phyloP scores from a whole-genome alignment of 257 asterid species.

The Salvia hispanica region DNA sequence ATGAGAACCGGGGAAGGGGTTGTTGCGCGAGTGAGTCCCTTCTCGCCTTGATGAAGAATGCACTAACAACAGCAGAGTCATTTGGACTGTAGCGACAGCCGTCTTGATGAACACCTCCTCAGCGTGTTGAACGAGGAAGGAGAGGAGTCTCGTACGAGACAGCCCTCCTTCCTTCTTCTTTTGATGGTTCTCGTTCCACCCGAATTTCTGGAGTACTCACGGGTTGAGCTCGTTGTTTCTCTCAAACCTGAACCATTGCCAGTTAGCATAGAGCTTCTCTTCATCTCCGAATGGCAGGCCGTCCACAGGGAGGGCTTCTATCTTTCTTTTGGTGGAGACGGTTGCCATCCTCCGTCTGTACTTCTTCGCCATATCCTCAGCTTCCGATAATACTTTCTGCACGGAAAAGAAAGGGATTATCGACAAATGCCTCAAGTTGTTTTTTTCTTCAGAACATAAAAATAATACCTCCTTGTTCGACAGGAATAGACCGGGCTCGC shows the following conservation, averaged over 20 bases:
- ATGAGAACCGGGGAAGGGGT: not conserved
- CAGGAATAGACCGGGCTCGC: conserved; percentile 84
- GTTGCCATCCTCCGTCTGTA: conserved; percentile 57
- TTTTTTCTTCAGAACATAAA: not conserved
- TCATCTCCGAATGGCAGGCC: conserved; percentile 73
- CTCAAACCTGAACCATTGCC: conserved; percentile 88
- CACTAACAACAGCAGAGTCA: not conserved
- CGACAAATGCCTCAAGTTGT: not conserved
- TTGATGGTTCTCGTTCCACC: conserved; percentile 2
- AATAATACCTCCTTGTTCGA: conserved; percentile 69
- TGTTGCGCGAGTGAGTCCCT: not conserved
- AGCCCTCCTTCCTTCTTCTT: not conserved
- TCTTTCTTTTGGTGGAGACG: conserved; percentile 41
- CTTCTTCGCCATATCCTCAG: conserved; percentile 80
- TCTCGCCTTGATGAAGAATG: not conserved
- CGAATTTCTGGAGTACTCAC: conserved; percentile 17
- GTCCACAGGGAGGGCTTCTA: conserved; percentile 49
- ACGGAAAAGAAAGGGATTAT: conserved; percentile 1
- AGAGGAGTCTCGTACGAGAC: not conserved
- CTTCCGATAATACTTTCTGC: conserved; percentile 88
- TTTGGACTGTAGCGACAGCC: conserved; percentile 4
- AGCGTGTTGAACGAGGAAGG: conserved; percentile 11
- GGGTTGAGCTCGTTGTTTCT: conserved; percentile 38
- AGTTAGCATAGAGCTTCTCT: conserved; percentile 70
- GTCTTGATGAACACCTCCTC: conserved; percentile 2